These are phyloP conservation scores for Fagus crenata DNA, from an alignment of 306 rosid species.

Conservation along the genomic window DNA sequence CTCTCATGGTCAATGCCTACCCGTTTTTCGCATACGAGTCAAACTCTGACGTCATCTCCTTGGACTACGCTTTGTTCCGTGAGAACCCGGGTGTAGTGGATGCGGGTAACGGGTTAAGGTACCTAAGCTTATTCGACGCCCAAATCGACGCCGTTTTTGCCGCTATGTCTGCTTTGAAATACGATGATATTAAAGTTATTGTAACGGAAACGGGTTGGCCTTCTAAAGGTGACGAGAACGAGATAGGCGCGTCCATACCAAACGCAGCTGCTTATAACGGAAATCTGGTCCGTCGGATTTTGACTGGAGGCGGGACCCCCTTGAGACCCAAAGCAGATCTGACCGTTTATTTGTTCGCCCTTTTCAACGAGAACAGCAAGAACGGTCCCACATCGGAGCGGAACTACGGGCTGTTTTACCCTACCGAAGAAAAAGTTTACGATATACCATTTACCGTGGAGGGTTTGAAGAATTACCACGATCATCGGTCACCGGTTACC, in stretches of 20 bases:
- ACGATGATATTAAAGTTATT: constrained; percentile 62
- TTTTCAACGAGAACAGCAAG: constrained; percentile 82
- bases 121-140: constrained; percentile 78
- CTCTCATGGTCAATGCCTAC: constrained; percentile 89
- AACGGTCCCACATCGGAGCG: constrained; percentile 83
- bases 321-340: constrained; percentile 76
- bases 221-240: constrained; percentile 69
- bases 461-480: constrained; percentile 49
- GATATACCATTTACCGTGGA: constrained; percentile 67
- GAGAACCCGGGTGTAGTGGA: constrained; percentile 80
- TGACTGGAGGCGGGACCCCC: constrained; percentile 75
- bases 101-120: constrained; percentile 74
- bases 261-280: constrained; percentile 95
- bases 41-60: constrained; percentile 74
- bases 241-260: constrained; percentile 69
- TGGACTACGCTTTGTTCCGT: constrained; percentile 80
- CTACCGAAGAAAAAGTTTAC: constrained; percentile 62
- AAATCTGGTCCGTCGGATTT: constrained; percentile 74
- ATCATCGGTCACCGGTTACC: constrained; percentile 29
- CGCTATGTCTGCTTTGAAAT: constrained; percentile 64
- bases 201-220: constrained; percentile 97
- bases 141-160: constrained; percentile 97
- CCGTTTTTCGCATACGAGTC: constrained; percentile 96
- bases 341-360: constrained; percentile 83
- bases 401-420: constrained; percentile 84